phyloP scores from a whole-genome alignment of 2,329 filamentous ascomycete genomes.

The Colletotrichum zoysiae region DNA sequence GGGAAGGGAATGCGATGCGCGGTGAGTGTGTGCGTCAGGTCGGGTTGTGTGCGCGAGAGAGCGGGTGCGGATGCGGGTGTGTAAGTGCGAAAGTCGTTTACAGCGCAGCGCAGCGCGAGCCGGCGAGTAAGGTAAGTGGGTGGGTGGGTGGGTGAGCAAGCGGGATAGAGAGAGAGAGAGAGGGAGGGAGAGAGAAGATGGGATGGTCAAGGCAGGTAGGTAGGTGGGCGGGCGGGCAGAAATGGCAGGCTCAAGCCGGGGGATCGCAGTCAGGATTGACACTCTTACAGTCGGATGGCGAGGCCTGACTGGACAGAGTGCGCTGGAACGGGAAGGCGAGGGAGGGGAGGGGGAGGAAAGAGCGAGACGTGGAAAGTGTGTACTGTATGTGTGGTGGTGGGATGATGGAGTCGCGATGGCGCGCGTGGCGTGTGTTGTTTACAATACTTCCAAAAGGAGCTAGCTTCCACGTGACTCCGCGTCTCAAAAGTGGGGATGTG shows the following conservation, averaged over 20 bases:
- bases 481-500: neutral
- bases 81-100: constrained; percentile 27
- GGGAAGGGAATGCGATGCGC: constrained; percentile 28
- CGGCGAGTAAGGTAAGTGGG: constrained; percentile 19
- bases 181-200: constrained; percentile 20
- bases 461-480: constrained; percentile 40
- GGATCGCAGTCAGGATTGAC: constrained; percentile 33
- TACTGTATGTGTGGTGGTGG: neutral
- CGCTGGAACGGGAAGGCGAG: constrained; percentile 31
- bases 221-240: constrained; percentile 23
- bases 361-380: constrained; percentile 23
- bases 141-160: neutral
- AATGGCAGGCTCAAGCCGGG: constrained; percentile 31
- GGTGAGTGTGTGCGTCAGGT: constrained; percentile 38
- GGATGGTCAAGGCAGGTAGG: constrained; percentile 19
- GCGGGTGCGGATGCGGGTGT: constrained; percentile 33
- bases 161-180: neutral
- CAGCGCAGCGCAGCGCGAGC: constrained; percentile 25
- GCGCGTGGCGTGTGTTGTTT: constrained; percentile 42
- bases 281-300: constrained; percentile 22
- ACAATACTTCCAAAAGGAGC: constrained; percentile 35
- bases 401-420: constrained; percentile 37
- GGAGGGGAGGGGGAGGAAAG: constrained; percentile 22
- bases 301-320: constrained; percentile 24
- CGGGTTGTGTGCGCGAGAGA: constrained; percentile 27